Evolutionary conservation across 257 asterid species (phyloP), one percentile per base, ranked within the genome.

Genomic region (Gentiana macrophylla): DNA sequence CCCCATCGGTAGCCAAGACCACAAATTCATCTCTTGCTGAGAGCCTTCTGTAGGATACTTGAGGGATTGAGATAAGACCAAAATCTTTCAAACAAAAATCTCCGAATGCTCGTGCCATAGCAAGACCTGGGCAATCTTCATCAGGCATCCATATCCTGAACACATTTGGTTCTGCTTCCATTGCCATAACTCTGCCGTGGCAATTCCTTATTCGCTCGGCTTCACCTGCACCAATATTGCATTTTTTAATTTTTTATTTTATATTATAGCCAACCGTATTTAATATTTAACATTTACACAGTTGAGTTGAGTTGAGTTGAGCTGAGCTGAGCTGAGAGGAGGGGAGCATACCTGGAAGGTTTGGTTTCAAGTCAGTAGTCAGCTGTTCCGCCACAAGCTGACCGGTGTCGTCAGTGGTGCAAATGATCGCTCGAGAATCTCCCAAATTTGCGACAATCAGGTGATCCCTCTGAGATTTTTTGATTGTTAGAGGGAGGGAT

Each of bases 61-160:
- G 67, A n/a, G 97, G 97, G 8, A 80, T 77, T 6, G 94, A 83
- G 45, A 83, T 79, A 45, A 89, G 79, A 35, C 97, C 97, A 38
- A 36, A 86, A 56, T 89, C 95, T 59, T 89, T 86, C 48, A 89
- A 67, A 68, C 94, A 86, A 61, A 89, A 89, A 63, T 86, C 97
- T 47, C 97, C 97, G 53, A 89, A 89, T 37, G 95, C 93, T 50
- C 95, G 72, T 1, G 97, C 84, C 97, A 89, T 89, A 65, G 95
- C 97, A 49, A 89, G 80, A 15, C 97, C 97, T 0, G 97, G 97
- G 72, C 89, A 81, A 62, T 86, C 94, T 73, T 81, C 80, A 52
- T 86, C 72, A 9, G 97, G 97, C 95, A 89, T 83, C 97, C 97
- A 89, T 33, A 89, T 68, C 58, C 94, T 64, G 57, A 67, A 86